Conservation (phyloP, 257 asterid genomes). For the Penstemon barbatus region DNA sequence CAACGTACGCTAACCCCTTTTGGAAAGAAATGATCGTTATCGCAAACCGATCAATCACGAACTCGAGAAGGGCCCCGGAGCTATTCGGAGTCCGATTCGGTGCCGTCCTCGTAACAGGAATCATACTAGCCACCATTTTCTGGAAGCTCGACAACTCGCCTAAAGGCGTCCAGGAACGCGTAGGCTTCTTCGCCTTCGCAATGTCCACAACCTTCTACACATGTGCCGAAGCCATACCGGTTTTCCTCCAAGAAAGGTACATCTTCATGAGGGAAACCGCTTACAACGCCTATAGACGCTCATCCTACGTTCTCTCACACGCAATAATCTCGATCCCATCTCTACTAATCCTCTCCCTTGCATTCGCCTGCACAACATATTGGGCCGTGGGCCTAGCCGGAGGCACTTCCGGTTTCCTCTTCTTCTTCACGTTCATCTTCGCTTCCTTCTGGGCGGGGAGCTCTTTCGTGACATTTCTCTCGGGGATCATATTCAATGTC, state of each 20-base stretch:
- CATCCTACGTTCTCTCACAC: conserved; percentile 54
- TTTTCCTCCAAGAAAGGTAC: conserved; percentile 50
- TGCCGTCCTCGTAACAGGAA: conserved; percentile 48
- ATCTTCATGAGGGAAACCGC: conserved; percentile 67
- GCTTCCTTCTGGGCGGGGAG: conserved; percentile 69
- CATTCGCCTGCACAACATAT: conserved; percentile 47
- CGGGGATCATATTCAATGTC: conserved; percentile 46
- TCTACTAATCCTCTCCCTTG: conserved; percentile 34
- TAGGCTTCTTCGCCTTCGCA: conserved; percentile 62
- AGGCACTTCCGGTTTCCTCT: conserved; percentile 40
- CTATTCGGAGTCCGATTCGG: conserved; percentile 49
- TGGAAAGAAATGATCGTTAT: conserved; percentile 56
- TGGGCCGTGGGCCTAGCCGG: conserved; percentile 61
- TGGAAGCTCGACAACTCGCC: conserved; percentile 47
- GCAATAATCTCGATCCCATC: conserved; percentile 49
- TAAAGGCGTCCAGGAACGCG: conserved; percentile 49
- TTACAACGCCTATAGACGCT: conserved; percentile 57
- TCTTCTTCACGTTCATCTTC: conserved; percentile 41
- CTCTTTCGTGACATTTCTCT: conserved; percentile 60
- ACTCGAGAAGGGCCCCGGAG: conserved; percentile 54
- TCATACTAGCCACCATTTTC: conserved; percentile 57
- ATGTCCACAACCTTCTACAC: conserved; percentile 69
- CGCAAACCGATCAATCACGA: conserved; percentile 45
- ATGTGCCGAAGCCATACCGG: conserved; percentile 60
- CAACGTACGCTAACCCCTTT: conserved; percentile 46